Base-by-base conservation (phyloP, 345 rosid species). In the Noccaea caerulescens region DNA sequence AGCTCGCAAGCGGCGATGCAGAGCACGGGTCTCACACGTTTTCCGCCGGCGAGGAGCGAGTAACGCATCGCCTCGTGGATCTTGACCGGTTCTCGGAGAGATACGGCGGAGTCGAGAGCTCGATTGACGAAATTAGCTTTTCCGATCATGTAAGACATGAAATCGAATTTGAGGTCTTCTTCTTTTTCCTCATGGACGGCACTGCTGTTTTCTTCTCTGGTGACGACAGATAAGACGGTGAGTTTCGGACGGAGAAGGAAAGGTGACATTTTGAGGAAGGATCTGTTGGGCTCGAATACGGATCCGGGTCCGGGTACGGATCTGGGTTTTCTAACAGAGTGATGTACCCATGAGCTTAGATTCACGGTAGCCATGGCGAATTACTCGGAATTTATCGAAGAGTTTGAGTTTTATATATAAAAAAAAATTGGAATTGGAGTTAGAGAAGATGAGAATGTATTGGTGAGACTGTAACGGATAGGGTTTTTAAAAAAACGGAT, bases 31-130 rank as follows among this genome's bases (percentile, higher is more conserved):
- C 97, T 80, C n/a, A 93, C 97, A 32, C 96, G 75, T 71, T 93
- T 90, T 27, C 97, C 90, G 20, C 93, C 91, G 32, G 93, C 96
- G 27, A 90, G 79, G 6, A 93, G 86, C 1, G 96, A 90, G 82
- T 90, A 93, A 1, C 98, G 83, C 97, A 93, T 93, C 4, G 92
- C 85, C 54, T 88, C 90, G 51, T 93, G 92, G 77, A 93, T 87
- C 73, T 84, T 93, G 25, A 63, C 59, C 1, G 97, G 97, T 4
- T 85, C 85, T 4, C 80, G 80, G 60, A 90, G 69, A 0, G 84
- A 18, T 12, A 93, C 84, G 39, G 93, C 88, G 18, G 82, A 76
- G 10, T 90, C 88, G 11, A 93, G 68, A 33, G 97, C 92, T 54
- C 76, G 82, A 52, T 88, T 90, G 23, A 93, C 81, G 14, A 83